These are phyloP conservation scores for Arthroderma sp. DNA, from an alignment of 2,329 filamentous ascomycete species.

Conservation along the genomic window DNA sequence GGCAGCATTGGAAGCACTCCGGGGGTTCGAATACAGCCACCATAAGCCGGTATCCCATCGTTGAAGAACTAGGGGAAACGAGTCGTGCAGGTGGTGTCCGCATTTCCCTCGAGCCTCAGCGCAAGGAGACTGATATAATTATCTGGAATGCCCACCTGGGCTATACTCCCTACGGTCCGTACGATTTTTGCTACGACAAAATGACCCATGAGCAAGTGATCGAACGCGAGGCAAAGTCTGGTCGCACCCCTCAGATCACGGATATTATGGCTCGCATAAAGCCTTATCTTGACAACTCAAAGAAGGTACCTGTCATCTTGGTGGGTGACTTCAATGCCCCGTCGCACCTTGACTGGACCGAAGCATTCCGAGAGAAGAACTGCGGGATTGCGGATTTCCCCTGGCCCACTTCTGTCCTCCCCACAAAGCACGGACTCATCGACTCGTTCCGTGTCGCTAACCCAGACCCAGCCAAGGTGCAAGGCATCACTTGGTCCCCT, in stretches of 20 bases:
- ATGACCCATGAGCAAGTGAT: constrained; percentile 23
- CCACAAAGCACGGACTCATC: constrained; percentile 24
- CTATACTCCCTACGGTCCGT: constrained; percentile 31
- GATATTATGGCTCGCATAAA: constrained; percentile 24
- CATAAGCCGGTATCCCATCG: constrained; percentile 30
- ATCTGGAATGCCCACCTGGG: constrained; percentile 28
- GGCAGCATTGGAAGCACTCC: constrained; percentile 25
- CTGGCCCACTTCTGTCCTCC: constrained; percentile 30
- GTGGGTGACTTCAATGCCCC: constrained; percentile 34
- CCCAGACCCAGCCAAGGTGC: constrained; percentile 22
- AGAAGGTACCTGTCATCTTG: constrained; percentile 25
- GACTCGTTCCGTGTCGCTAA: constrained; percentile 30
- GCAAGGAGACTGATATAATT: constrained; percentile 17
- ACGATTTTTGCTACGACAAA: constrained; percentile 31
- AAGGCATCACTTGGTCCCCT: constrained; percentile 32
- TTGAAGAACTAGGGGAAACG: constrained; percentile 16
- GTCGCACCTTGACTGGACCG: constrained; percentile 32
- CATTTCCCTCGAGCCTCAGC: constrained; percentile 23
- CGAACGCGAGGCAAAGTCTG: constrained; percentile 23
- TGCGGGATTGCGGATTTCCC: constrained; percentile 23
- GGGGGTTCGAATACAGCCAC: constrained; percentile 15
- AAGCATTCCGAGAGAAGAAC: constrained; percentile 21
- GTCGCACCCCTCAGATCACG: constrained; percentile 28
- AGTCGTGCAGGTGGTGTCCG: constrained; percentile 21
- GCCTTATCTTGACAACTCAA: constrained; percentile 18